Percentiles rank a stretch among this genome's conserved stretches.
These are phyloP conservation scores for Diplodia intermedia DNA, from an alignment of 2,329 filamentous ascomycete genomes.

Conservation along the genomic window DNA sequence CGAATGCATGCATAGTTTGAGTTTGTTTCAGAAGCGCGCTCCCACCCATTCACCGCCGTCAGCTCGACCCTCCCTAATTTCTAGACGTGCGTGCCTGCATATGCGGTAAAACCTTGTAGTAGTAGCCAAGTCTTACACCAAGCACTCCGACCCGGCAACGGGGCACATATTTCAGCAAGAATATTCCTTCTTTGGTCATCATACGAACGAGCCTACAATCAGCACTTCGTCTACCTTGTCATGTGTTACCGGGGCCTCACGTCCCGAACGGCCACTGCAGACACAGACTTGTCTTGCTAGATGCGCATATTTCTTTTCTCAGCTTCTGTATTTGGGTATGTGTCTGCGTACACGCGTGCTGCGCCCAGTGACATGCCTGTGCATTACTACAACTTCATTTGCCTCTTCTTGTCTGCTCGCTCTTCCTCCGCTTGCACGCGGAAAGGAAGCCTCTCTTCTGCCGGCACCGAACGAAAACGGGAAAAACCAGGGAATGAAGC, in stretches of 20 bases:
- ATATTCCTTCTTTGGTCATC: background rate
- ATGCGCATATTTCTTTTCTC: background rate
- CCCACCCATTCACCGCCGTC: background rate
- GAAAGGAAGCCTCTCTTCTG: conserved; percentile 11
- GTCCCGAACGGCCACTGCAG: background rate
- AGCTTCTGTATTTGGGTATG: conserved; percentile 9
- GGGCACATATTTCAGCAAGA: background rate
- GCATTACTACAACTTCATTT: conserved; percentile 24
- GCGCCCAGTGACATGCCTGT: conserved; percentile 26
- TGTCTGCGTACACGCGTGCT: conserved; percentile 1
- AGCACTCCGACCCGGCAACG: background rate
- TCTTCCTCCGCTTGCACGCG: conserved; percentile 15
- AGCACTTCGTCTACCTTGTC: background rate
- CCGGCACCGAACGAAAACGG: background rate
- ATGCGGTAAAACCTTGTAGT: background rate
- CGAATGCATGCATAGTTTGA: conserved; percentile 2
- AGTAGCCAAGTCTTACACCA: background rate
- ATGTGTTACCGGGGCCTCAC: background rate
- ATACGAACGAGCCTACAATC: too few species aligned
- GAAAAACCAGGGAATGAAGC: conserved; percentile 22
- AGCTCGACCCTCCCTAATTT: background rate
- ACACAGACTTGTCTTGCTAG: background rate
- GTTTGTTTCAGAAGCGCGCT: conserved; percentile 1
- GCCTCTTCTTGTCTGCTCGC: conserved; percentile 1
- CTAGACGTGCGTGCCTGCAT: background rate